Base-by-base conservation (phyloP, 108 stramenopile genomes). In the Nitzschia inconspicua region DNA sequence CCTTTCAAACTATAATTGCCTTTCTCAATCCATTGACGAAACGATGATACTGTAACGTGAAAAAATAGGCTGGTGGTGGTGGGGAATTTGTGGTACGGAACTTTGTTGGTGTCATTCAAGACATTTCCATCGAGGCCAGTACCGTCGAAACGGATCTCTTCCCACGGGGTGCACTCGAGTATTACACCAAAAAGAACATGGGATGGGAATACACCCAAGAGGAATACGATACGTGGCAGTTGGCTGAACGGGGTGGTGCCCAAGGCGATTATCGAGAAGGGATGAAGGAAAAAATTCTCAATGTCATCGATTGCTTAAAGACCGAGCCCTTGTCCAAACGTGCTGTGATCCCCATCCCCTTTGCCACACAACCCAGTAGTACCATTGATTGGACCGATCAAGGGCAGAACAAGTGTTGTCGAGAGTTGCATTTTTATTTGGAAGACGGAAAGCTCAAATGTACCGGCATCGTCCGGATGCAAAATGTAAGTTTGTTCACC, bases 221-320 rank as follows among this genome's bases (percentile, higher is more conserved):
- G 55, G 75, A 79, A 19, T 53, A 57, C 14, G 70, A 76, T 3
- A 47, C 26, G 20, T 83, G 73, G 73, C 75, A 73, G 18, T 16
- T 73, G 31, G 34, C 40, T 26, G 75, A 78, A 40, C 68, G 81
- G 22, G 81, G 81, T 30, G 81, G 81, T 24, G 77, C 63, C 4
- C 81, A 83, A 60, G 81, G 81, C 22, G 81, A 83, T 53, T 83
- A 83, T 42, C 77, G 81, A 1, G 75, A 76, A 20, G 81, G 81
- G 10, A 83, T 83, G 75, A 48, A 31, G 22, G 42, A 43, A 26
- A 83, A 83, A 66, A 75, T 83, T 35, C 47, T 42, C 51, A 83
- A 83, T 56, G 77, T 79, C 19, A 68, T 83, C 44, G 81, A 83
- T 61, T 83, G 81, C 44, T 61, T 83, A 23, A 27, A 48, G 29